These are phyloP conservation scores for Jaenimonas drosophilae DNA, from an alignment of 208 protist species.

Conservation along the genomic window DNA sequence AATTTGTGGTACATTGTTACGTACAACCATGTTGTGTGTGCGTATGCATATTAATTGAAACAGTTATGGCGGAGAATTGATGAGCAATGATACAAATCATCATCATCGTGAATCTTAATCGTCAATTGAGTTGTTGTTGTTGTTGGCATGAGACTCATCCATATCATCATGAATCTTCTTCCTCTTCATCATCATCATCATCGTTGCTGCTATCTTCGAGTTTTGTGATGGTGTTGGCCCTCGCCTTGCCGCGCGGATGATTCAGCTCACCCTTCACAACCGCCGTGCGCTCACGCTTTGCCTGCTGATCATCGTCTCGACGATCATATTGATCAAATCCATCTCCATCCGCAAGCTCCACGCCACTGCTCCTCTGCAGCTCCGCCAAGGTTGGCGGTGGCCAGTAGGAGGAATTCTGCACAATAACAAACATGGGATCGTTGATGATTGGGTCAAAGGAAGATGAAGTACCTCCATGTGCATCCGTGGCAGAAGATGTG, in stretches of 20 bases:
- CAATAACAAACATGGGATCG: slow-evolving; percentile 63
- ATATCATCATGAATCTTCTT: background rate
- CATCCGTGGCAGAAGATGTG: background rate
- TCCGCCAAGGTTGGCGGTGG: slow-evolving; percentile 57
- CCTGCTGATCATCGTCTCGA: slow-evolving; percentile 46
- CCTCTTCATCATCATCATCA: slow-evolving; percentile 9
- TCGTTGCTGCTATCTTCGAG: slow-evolving; percentile 29
- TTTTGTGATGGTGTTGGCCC: slow-evolving; percentile 42
- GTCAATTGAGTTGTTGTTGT: background rate
- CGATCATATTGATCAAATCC: slow-evolving; percentile 80
- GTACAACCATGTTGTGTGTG: background rate
- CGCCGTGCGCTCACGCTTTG: slow-evolving; percentile 36
- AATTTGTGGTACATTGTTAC: too few species aligned
- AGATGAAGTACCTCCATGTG: too few species aligned
- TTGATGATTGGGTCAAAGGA: slow-evolving; percentile 72
- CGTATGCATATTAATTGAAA: background rate
- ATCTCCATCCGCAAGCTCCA: slow-evolving; percentile 19
- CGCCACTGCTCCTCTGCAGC: slow-evolving; percentile 32
- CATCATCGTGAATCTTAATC: background rate
- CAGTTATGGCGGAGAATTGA: background rate
- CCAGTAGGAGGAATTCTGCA: slow-evolving; percentile 53
- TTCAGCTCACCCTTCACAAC: slow-evolving; percentile 70
- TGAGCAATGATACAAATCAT: background rate
- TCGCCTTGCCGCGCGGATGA: slow-evolving; percentile 68
- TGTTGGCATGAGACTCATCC: background rate